Evolutionary conservation across 2,329 filamentous ascomycete genomes (phyloP).

Genomic region (Fusarium sp.): DNA sequence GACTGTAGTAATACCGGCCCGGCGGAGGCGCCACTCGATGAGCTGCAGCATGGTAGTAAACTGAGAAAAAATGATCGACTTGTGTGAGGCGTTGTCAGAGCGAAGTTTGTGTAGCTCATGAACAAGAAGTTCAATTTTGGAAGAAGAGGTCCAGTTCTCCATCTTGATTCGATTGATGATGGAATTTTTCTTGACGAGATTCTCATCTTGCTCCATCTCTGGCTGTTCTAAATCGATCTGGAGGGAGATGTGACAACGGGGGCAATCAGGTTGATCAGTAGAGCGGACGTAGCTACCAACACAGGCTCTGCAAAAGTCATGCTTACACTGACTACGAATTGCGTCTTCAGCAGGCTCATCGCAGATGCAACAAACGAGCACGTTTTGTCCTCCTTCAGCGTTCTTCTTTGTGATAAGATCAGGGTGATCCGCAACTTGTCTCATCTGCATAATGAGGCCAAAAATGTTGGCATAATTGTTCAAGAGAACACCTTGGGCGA

Average conservation of each 20-base stretch:
- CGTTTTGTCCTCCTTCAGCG: constrained; percentile 83
- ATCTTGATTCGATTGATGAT: constrained; percentile 99
- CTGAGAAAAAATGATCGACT: constrained; percentile 97
- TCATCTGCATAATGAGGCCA: constrained; percentile 98
- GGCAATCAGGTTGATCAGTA: constrained; percentile 81
- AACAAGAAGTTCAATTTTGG: constrained; percentile 95
- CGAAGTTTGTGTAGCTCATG: constrained; percentile 93
- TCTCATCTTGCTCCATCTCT: constrained; percentile 91
- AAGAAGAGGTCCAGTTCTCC: constrained; percentile 98
- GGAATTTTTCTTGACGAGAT: constrained; percentile 87
- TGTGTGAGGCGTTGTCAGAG: constrained; percentile 91
- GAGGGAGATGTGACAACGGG: constrained; percentile 88
- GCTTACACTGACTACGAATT: constrained; percentile 88
- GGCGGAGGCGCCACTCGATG: constrained; percentile 94
- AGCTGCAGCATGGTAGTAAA: constrained; percentile 98
- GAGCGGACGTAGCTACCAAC: constrained; percentile 70
- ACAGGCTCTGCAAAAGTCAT: constrained; percentile 68
- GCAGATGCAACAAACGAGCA: constrained; percentile 92
- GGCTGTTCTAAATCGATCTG: constrained; percentile 94
- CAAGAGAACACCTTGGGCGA: constrained; percentile 89
- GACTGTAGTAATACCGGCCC: constrained; percentile 96
- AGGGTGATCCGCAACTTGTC: constrained; percentile 95
- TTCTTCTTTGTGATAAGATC: constrained; percentile 93
- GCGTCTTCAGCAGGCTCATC: constrained; percentile 96
- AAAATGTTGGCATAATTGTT: constrained; percentile 99